Base-by-base conservation (phyloP, 164 flowering plant genomes). In the Berberis thunbergii region DNA sequence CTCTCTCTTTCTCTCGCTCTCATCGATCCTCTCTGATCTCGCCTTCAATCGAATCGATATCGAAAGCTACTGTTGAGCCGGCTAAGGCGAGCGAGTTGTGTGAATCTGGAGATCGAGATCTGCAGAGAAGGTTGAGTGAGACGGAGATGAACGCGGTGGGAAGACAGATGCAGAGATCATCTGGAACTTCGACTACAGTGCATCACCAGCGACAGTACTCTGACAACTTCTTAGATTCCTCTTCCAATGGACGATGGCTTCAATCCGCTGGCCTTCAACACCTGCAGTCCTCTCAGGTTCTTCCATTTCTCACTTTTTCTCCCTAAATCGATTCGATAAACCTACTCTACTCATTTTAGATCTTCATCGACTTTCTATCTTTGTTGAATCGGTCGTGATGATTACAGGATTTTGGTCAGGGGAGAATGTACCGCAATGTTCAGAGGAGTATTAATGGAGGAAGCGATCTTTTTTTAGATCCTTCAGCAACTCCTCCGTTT, bases 171-270 rank as follows among this genome's bases (percentile, higher is more conserved):
- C 26, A 26, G 26, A 26, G 26, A 26, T 26, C 26, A 85, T 85
- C 96, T 64, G 80, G 85, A 54, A 57, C 26, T 26, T 48, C 84
- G 3, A 59, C 87, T 7, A 71, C 73, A 61, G 81, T 67, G 4
- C 86, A 89, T 67, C 96, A 89, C 69, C 96, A 89, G 72, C 77
- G 96, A 9, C 93, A 89, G 68, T 82, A 83, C 75, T 85, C 96
- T 1, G 93, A 89, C 42, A 77, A 87, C 74, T 83, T 82, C 75
- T 61, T 84, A 43, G 87, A 85, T 3, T 39, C 74, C 4, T 78
- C 85, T 12, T 78, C 89, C 43, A 82, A 77, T 59, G 83, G 79
- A 6, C 71, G 77, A 64, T 89, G 92, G 92, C 83, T 82, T 40
- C 92, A 85, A 64, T 79, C 90, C 0, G 78, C 83, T 57, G 84